Percentiles rank a stretch among this genome's conserved stretches.
Conservation (phyloP, 495 filamentous ascomycete genomes). For the Aspergillus funiculosus region DNA sequence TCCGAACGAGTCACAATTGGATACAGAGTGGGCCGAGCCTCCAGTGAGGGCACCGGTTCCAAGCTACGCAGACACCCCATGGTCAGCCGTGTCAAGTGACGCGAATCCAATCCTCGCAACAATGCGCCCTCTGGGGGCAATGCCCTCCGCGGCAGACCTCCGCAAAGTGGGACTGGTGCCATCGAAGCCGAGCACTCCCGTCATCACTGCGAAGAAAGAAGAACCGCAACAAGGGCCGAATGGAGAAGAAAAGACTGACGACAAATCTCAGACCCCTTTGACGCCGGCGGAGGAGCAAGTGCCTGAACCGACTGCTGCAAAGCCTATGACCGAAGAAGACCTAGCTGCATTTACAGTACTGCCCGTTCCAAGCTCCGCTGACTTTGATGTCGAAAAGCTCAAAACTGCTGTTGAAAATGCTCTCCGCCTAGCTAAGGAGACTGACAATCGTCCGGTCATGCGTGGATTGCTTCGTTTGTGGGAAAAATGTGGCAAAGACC, state of each 20-base stretch:
- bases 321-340: slow-evolving; percentile 10
- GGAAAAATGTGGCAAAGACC: slow-evolving; percentile 23
- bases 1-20: slow-evolving; percentile 10
- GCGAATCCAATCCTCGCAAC: slow-evolving; percentile 25
- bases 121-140: slow-evolving; percentile 29
- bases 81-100: slow-evolving; percentile 26
- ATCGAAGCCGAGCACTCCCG: slow-evolving; percentile 17
- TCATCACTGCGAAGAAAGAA: slow-evolving; percentile 18
- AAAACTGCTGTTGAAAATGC: slow-evolving; percentile 20
- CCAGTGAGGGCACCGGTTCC: slow-evolving; percentile 55
- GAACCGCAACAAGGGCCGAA: slow-evolving; percentile 9
- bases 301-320: slow-evolving; percentile 2
- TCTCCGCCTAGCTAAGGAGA: slow-evolving; percentile 20
- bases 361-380: slow-evolving; percentile 19
- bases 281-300: slow-evolving; percentile 15
- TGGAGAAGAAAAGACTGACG: slow-evolving; percentile 15
- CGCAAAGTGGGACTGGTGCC: slow-evolving; percentile 28
- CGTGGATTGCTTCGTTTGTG: slow-evolving; percentile 27
- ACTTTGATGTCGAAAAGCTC: slow-evolving; percentile 26
- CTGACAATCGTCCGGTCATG: slow-evolving; percentile 23
- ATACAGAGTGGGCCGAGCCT: slow-evolving; percentile 68
- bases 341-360: slow-evolving; percentile 19
- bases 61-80: slow-evolving; percentile 61
- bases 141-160: slow-evolving; percentile 24
- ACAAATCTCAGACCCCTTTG: slow-evolving; percentile 15